phyloP scores from a whole-genome alignment of 495 filamentous ascomycete species.

The Podospora bellae-mahoneyi region DNA sequence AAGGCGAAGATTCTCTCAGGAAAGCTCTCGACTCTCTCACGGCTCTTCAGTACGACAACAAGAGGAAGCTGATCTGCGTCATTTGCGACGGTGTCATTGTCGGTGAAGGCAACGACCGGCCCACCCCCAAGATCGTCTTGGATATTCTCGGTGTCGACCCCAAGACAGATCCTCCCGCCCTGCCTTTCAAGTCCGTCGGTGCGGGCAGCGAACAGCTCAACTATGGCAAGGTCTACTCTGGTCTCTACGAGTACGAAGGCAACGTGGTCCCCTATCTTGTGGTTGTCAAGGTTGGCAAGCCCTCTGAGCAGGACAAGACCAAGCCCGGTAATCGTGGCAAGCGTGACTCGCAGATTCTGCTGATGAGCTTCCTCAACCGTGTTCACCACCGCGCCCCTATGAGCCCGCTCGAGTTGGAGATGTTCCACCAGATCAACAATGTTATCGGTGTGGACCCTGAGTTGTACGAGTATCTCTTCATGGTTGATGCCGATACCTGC shows the following conservation, averaged over 20 bases:
- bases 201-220: slow-evolving; percentile 90
- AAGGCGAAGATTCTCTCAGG: slow-evolving; percentile 89
- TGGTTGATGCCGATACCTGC: slow-evolving; percentile 97
- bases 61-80: slow-evolving; percentile 89
- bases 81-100: slow-evolving; percentile 96
- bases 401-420: slow-evolving; percentile 93
- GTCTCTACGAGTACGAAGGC: slow-evolving; percentile 95
- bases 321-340: slow-evolving; percentile 98
- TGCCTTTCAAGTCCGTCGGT: slow-evolving; percentile 89
- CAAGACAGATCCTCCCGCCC: slow-evolving; percentile 89
- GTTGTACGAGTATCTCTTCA: slow-evolving; percentile 94
- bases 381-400: slow-evolving; percentile 92
- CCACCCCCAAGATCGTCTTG: slow-evolving; percentile 94
- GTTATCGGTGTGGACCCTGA: slow-evolving; percentile 97
- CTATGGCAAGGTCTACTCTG: slow-evolving; percentile 97
- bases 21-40: slow-evolving; percentile 93
- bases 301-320: slow-evolving; percentile 84
- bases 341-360: slow-evolving; percentile 87
- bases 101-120: slow-evolving; percentile 91
- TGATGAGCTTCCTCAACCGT: slow-evolving; percentile 90
- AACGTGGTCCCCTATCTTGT: slow-evolving; percentile 97
- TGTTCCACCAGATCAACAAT: slow-evolving; percentile 99
- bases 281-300: slow-evolving; percentile 94
- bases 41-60: slow-evolving; percentile 94
- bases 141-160: slow-evolving; percentile 97